phyloP scores from a whole-genome alignment of 2,329 filamentous ascomycete genomes.

The Trichophyton equinum region DNA sequence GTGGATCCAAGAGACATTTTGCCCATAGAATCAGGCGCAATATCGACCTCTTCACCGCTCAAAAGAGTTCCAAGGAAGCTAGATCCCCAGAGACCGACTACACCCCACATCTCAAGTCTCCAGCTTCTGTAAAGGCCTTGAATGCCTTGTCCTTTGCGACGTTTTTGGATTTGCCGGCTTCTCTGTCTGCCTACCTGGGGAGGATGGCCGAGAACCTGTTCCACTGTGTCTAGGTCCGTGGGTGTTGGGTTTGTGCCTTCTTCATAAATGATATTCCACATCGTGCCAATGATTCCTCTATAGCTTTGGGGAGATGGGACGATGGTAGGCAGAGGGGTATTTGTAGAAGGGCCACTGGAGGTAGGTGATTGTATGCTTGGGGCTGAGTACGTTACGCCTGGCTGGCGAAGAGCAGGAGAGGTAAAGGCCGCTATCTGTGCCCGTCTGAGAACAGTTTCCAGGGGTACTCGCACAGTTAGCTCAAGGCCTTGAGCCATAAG shows the following conservation, averaged over 20 bases:
- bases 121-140: conserved; percentile 46
- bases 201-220: conserved; percentile 27
- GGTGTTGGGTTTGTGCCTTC: conserved; percentile 49
- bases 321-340: conserved; percentile 52
- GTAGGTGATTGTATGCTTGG: conserved; percentile 11
- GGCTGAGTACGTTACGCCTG: conserved; percentile 16
- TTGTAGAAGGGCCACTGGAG: not conserved
- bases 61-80: conserved; percentile 31
- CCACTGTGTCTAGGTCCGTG: conserved; percentile 35
- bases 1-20: conserved; percentile 10
- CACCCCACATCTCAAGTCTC: conserved; percentile 44
- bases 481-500: conserved; percentile 71
- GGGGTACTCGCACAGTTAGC: conserved; percentile 72
- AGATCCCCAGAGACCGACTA: conserved; percentile 44
- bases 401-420: conserved; percentile 38
- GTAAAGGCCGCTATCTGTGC: conserved; percentile 67
- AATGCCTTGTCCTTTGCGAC: conserved; percentile 42
- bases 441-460: conserved; percentile 82
- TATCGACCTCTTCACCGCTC: conserved; percentile 26
- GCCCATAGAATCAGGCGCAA: conserved; percentile 13
- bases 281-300: conserved; percentile 75
- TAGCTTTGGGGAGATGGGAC: conserved; percentile 66
- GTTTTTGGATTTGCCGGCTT: conserved; percentile 23
- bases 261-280: conserved; percentile 73
- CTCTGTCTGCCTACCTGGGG: conserved; percentile 22